Evolutionary conservation across 2,329 filamentous ascomycete genomes (phyloP).

Genomic region (Colletotrichum tabaci): DNA sequence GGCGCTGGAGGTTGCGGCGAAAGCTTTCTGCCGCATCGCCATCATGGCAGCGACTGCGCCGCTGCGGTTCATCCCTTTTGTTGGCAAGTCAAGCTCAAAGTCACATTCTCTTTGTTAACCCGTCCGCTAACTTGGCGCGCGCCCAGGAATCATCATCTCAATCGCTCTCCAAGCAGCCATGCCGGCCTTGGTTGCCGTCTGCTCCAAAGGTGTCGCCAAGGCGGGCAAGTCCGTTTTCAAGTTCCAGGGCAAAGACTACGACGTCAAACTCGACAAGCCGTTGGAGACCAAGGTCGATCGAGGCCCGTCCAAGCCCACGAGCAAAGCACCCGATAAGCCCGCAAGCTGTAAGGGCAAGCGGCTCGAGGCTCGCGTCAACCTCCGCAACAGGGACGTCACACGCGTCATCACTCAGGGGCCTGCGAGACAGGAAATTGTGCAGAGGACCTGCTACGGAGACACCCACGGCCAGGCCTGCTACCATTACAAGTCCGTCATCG

Average conservation of each 20-base stretch:
- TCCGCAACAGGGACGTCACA: constrained; percentile 1
- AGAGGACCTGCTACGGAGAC: constrained; percentile 11
- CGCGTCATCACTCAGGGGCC: constrained; percentile 2
- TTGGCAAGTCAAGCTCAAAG: constrained; percentile 2
- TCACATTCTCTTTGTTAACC: no score
- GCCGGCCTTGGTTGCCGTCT: background rate
- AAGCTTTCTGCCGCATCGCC: constrained; percentile 52
- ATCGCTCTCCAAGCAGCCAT: constrained; percentile 6
- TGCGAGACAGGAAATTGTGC: constrained; percentile 10
- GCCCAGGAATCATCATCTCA: background rate
- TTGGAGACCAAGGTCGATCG: constrained; percentile 8
- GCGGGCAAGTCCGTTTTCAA: constrained; percentile 11
- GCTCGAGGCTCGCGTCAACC: constrained; percentile 9
- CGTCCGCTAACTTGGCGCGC: no score
- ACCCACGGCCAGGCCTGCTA: constrained; percentile 21
- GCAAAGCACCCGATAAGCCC: constrained; percentile 11
- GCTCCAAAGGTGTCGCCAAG: constrained; percentile 3
- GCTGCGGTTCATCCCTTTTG: constrained; percentile 26
- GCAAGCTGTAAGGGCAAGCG: constrained; percentile 5
- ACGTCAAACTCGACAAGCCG: constrained; percentile 32
- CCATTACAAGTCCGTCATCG: constrained; percentile 33
- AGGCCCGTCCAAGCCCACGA: constrained; percentile 4
- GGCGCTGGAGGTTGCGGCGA: constrained; percentile 53
- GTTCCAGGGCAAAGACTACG: constrained; percentile 10
- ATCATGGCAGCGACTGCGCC: constrained; percentile 46